Evolutionary conservation across 2,329 filamentous ascomycete genomes (phyloP), one percentile per base, ranked within the genome.

Genomic region (Arthrobotrys conoides): DNA sequence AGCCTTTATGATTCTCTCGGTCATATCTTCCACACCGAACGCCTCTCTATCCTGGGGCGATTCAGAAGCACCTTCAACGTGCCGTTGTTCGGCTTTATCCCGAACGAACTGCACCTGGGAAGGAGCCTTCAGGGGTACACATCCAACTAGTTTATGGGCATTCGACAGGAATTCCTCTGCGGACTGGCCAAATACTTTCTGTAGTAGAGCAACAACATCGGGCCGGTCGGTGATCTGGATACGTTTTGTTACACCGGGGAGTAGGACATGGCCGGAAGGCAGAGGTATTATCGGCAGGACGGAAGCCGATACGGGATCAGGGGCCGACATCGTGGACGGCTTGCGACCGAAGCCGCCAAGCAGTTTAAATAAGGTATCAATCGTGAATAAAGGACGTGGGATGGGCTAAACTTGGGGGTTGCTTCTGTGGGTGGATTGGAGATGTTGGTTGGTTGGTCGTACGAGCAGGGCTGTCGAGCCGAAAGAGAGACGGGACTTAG

Each of bases 221-320:
- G 73, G 73, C 12, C 73, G 73, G n/a, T 77, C 73, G 67, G 68
- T 71, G n/a, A 77, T 67, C 20, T 71, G 67, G 20, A 77, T 67
- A n/a, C 73, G 67, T 48, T 71, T 77, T 3, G 41, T 67, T 27
- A 77, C 44, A 24, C 73, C 73, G 41, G 73, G 73, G 9, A 77
- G 73, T 20, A 77, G 73, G 1, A 77, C 73, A 38, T 77, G 61
- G 30, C 63, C 67, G 30, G 67, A 67, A n/a, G 73, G 73, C 27
- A 77, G 27, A 20, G 73, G 73, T 10, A 77, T 71, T 67, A 77
- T 68, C 10, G 73, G 73, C 2, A 77, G 53, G 73, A 71, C 73
- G 6, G 61, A 71, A 20, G 61, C 44, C 59, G 73, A 22, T 24
- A 63, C 30, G 44, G 73, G 30, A 48, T 77, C 73, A 22, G 67